These are phyloP conservation scores for Saccharomyces hybrid DNA, from an alignment of 1,139 yeast genomes.

Conservation along the genomic window DNA sequence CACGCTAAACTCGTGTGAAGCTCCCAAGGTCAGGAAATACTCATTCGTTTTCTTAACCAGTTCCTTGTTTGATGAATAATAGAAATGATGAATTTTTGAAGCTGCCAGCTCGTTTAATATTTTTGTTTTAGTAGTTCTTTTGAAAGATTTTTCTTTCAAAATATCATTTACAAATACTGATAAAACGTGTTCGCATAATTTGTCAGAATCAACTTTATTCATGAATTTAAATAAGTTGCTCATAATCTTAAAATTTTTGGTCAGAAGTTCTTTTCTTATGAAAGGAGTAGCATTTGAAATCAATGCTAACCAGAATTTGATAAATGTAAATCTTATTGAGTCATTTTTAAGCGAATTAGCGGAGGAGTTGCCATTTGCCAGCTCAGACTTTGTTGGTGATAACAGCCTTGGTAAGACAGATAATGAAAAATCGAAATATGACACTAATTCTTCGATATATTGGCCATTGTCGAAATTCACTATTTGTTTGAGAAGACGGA, in stretches of 20 bases:
- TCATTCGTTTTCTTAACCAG: constrained; percentile 36
- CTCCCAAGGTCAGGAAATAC: constrained; percentile 45
- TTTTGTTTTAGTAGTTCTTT: constrained; percentile 63
- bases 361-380: constrained; percentile 33
- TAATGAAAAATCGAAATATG: constrained; percentile 60
- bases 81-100: constrained; percentile 49
- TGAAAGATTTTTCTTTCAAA: constrained; percentile 52
- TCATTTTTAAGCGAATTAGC: constrained; percentile 27
- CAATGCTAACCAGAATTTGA: constrained; percentile 54
- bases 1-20: constrained; percentile 53
- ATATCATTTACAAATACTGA: constrained; percentile 45
- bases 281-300: constrained; percentile 43
- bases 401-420: constrained; percentile 57
- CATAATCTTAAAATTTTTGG: constrained; percentile 50
- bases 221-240: constrained; percentile 60
- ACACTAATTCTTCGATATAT: constrained; percentile 49
- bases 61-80: constrained; percentile 36
- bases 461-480: constrained; percentile 44
- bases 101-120: constrained; percentile 74
- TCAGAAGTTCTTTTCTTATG: constrained; percentile 54
- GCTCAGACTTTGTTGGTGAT: constrained; percentile 44
- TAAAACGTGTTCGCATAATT: constrained; percentile 38
- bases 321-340: constrained; percentile 49
- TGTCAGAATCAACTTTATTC: constrained; percentile 46
- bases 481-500: constrained; percentile 49